Evolutionary conservation across 176 grass and related monocot species (phyloP).

Genomic region (Musa troglodytarum): DNA sequence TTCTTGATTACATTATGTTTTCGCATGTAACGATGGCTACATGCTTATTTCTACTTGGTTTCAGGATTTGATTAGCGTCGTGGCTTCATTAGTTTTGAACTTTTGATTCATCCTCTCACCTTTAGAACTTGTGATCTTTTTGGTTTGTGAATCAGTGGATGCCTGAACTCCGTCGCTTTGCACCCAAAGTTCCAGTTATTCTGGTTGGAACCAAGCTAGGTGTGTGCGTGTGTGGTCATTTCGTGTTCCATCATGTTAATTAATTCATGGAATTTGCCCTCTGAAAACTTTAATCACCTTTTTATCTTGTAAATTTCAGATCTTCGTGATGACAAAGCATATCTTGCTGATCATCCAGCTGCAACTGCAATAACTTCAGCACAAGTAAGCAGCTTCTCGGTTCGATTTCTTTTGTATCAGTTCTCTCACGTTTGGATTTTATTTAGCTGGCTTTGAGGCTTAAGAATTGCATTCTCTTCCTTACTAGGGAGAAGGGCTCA

Average conservation of each 20-base stretch:
- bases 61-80: too few relatives aligned
- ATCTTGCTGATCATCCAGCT: slow-evolving; percentile 53
- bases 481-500: slow-evolving; percentile 60
- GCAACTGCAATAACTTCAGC: slow-evolving; percentile 48
- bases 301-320: slow-evolving; percentile 27
- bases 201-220: slow-evolving; percentile 91
- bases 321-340: slow-evolving; percentile 64
- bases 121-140: too few relatives aligned
- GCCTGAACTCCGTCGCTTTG: slow-evolving; percentile 78
- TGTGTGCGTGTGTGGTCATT: slow-evolving; percentile 12
- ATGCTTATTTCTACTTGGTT: too few relatives aligned
- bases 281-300: not conserved
- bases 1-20: too few relatives aligned
- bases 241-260: not conserved
- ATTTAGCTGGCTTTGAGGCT: not conserved
- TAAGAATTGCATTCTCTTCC: not conserved
- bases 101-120: too few relatives aligned
- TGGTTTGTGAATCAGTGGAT: slow-evolving; percentile 50
- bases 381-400: slow-evolving; percentile 23
- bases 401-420: not conserved
- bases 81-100: too few relatives aligned
- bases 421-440: not conserved
- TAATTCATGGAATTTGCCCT: not conserved
- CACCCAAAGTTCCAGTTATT: slow-evolving; percentile 59
- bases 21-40: too few relatives aligned